Evolutionary conservation across 768 basidiomycete genomes (phyloP).

Genomic region (Trametes meyenii): DNA sequence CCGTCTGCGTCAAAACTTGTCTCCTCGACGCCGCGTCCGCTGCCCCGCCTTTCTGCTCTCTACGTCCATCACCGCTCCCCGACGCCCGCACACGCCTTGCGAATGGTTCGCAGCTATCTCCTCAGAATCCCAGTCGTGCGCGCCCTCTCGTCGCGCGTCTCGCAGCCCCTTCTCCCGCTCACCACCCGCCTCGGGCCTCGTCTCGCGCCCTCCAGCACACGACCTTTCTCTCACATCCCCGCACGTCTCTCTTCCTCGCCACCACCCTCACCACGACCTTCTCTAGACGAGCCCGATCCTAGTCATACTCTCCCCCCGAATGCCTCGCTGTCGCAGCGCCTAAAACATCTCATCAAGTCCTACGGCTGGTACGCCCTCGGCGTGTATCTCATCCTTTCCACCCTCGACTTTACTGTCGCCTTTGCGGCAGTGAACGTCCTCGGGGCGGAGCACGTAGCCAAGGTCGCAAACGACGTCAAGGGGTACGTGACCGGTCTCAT

Average conservation of each 20-base stretch:
- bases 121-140: constrained; percentile 51
- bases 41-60: background rate
- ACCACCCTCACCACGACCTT: constrained; percentile 33
- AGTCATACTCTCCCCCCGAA: constrained; percentile 44
- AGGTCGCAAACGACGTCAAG: constrained; percentile 61
- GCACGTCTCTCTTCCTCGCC: constrained; percentile 49
- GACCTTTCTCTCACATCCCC: constrained; percentile 52
- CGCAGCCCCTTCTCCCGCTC: constrained; percentile 52
- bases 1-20: background rate
- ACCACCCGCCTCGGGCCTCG: constrained; percentile 41
- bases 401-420: constrained; percentile 81
- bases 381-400: constrained; percentile 75
- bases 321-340: constrained; percentile 64
- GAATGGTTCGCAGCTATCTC: constrained; percentile 38
- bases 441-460: constrained; percentile 88
- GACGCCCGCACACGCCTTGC: background rate
- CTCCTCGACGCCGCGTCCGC: background rate
- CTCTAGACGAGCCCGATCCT: constrained; percentile 23
- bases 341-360: constrained; percentile 83
- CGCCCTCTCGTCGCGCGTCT: constrained; percentile 45
- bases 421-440: constrained; percentile 85
- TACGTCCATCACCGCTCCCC: background rate
- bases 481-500: constrained; percentile 47
- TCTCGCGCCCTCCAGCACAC: constrained; percentile 35
- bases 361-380: constrained; percentile 97